phyloP scores from a whole-genome alignment of 768 basidiomycete species.

The Rhizopogon roseolus region DNA sequence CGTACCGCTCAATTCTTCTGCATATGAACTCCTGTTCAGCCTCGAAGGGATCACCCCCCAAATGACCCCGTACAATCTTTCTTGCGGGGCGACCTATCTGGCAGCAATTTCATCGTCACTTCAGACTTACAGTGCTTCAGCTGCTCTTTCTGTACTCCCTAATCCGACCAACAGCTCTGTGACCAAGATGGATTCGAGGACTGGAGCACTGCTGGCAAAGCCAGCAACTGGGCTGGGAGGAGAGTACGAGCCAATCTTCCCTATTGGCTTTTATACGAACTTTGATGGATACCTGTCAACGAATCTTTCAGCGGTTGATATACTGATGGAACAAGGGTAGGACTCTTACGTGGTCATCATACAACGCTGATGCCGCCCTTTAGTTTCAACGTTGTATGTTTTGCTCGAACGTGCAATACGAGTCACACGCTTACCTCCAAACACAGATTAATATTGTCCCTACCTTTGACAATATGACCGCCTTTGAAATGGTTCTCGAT shows the following conservation, averaged over 20 bases:
- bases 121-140: constrained; percentile 41
- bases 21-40: constrained; percentile 44
- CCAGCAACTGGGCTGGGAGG: constrained; percentile 46
- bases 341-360: not conserved
- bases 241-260: constrained; percentile 47
- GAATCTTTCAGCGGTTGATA: constrained; percentile 22
- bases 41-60: constrained; percentile 42
- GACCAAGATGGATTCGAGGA: constrained; percentile 61
- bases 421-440: not conserved
- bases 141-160: constrained; percentile 46
- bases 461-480: constrained; percentile 54
- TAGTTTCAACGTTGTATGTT: constrained; percentile 28
- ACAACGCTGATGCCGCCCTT: not conserved
- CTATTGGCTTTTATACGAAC: constrained; percentile 39
- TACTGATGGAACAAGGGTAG: constrained; percentile 28
- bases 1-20: constrained; percentile 49
- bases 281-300: constrained; percentile 28
- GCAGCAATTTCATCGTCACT: constrained; percentile 21
- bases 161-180: constrained; percentile 46
- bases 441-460: constrained; percentile 67
- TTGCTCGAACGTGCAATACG: not conserved
- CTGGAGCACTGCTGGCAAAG: constrained; percentile 49
- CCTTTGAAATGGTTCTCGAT: constrained; percentile 55
- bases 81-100: constrained; percentile 21
- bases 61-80: constrained; percentile 22